Conservation (phyloP, 768 basidiomycete genomes). For the Xerocomellus chrysenteron region DNA sequence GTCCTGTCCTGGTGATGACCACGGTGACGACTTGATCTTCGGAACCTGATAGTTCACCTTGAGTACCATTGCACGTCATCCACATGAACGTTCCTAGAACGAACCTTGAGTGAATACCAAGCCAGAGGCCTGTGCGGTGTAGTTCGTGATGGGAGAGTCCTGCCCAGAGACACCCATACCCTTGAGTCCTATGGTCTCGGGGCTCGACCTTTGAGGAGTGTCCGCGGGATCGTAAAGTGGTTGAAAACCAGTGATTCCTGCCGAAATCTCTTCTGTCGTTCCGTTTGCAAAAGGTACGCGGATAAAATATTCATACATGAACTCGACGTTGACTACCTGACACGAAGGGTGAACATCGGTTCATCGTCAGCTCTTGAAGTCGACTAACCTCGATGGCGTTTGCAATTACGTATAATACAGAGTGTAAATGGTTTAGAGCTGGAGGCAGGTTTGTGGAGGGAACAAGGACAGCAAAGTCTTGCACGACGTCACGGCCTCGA, state of each 20-base stretch:
- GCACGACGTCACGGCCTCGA: neutral
- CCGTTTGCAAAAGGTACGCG: constrained; percentile 15
- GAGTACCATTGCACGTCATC: neutral
- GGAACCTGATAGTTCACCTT: neutral
- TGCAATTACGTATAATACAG: too few species aligned
- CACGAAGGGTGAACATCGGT: neutral
- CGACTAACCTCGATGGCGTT: neutral
- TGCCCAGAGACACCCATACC: neutral
- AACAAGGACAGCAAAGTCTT: constrained; percentile 17
- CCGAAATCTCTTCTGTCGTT: constrained; percentile 11
- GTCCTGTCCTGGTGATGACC: constrained; percentile 14
- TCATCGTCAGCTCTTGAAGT: neutral
- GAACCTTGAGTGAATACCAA: neutral
- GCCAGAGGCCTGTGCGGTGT: neutral
- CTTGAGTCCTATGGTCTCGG: neutral
- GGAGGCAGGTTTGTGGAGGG: constrained; percentile 24
- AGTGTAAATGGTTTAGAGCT: neutral
- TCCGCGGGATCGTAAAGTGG: constrained; percentile 2
- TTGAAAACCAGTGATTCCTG: constrained; percentile 19
- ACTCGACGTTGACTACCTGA: constrained; percentile 1
- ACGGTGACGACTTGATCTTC: neutral
- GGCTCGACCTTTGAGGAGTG: neutral
- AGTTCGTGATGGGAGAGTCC: neutral
- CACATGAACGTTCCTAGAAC: neutral
- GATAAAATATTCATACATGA: constrained; percentile 20